Base-by-base conservation (phyloP, 2,329 filamentous ascomycete genomes). In the Parafenestella ontariensis region DNA sequence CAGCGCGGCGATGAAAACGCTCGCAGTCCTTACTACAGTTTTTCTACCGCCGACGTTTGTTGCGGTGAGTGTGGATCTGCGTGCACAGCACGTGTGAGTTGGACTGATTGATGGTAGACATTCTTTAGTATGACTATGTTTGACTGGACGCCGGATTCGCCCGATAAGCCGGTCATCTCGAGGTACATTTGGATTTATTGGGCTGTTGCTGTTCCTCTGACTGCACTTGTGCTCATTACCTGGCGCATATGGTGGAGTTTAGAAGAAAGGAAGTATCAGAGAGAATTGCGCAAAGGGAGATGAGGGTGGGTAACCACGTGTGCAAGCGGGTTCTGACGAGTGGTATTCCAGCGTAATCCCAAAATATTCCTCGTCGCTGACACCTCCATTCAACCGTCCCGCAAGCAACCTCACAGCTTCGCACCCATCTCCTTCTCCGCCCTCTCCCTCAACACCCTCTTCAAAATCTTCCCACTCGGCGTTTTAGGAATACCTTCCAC, bases 41-140 rank as follows among this genome's bases (percentile, higher is more conserved):
- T 79, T 79, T 54, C 71, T 78, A 1, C 77, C 78, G 2, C 75
- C 71, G 0, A 77, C 76, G 11, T 79, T 78, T 56, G 70, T 78
- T 55, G 73, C 77, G 58, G 62, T 65, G 47, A 52, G 43, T 53
- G 3, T 6, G 24, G 15, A 23, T 20, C 9, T 10, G 26, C 5
- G 11, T 17, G 11, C 47, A 51, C n/a, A n/a, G n/a, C n/a, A 20
- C 18, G 13, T 7, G 13, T 10, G 2, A 29, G 5, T n/a, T 1
- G 10, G 23, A 43, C 41, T 29, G 41, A 43, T 24, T n/a, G 1
- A 11, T n/a, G 2, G 26, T 26, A 43, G 41, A 52, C 55, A 3
- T 44, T 61, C 20, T 56, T 56, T 36, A 54, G 49, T 40, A 54
- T 58, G 49, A 39, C 41, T 3, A 46, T 61, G 43, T 59, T 61